Evolutionary conservation across 129 eudicot species (phyloP).

Genomic region (Pulicaria dysenterica): DNA sequence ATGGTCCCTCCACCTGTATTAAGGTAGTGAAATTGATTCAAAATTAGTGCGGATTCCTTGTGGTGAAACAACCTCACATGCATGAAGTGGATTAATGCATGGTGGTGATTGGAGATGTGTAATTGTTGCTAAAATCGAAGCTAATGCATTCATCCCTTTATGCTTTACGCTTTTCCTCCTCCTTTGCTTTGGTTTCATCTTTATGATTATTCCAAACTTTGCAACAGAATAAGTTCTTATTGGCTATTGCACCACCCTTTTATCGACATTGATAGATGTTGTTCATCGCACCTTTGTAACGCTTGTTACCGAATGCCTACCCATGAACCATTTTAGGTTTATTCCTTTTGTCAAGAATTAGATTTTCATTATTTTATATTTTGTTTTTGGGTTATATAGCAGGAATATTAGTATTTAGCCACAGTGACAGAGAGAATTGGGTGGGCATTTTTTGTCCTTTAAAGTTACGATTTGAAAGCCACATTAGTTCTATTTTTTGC

Average conservation of each 20-base stretch:
- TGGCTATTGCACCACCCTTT: background rate
- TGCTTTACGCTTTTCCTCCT: too few relatives aligned
- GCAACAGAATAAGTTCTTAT: constrained; percentile 26
- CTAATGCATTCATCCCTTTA: too few relatives aligned
- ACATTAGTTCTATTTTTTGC: constrained; percentile 20
- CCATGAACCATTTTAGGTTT: constrained; percentile 33
- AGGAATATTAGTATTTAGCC: constrained; percentile 16
- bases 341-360: constrained; percentile 37
- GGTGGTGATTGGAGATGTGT: background rate
- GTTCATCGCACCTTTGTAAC: constrained; percentile 28
- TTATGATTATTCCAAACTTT: constrained; percentile 30
- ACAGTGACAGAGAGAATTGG: constrained; percentile 5
- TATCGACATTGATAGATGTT: constrained; percentile 11
- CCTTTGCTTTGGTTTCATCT: constrained; percentile 1
- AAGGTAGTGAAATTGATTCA: too few relatives aligned
- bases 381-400: background rate
- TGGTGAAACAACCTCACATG: too few relatives aligned
- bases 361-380: background rate
- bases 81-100: background rate
- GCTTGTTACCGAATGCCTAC: constrained; percentile 32
- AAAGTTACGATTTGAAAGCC: constrained; percentile 37
- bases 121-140: too few relatives aligned
- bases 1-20: background rate
- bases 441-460: constrained; percentile 29
- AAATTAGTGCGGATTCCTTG: too few relatives aligned